Base-by-base conservation (phyloP, 371 early-diverging fungal species). In the Amoeboaphelidium occidentale region DNA sequence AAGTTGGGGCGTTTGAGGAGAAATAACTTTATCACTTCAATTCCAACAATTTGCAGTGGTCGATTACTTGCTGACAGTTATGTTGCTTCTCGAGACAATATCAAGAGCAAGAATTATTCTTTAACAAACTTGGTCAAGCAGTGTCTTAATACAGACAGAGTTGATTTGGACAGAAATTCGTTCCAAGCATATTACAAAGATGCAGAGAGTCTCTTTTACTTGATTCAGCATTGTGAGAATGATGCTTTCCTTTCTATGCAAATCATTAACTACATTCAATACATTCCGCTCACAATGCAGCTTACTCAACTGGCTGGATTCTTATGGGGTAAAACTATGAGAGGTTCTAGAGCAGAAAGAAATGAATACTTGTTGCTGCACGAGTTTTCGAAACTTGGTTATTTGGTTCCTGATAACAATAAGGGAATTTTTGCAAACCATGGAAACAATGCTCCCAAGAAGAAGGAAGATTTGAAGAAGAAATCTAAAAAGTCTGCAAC, bases 281-380 rank as follows among this genome's bases (percentile, higher is more conserved):
- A 84, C 2, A 56, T 97, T 21, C 90, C 90, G n/a, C 64, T 97
- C 45, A 88, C 91, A n/a, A 76, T 74, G 58, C 94, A 96, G 59
- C 62, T 97, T 52, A 92, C 97, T 0, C 73, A 72, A 17, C 59
- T 93, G 45, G 90, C 94, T 10, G 97, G 97, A 2, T 96, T 93
- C 60, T 53, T 93, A 46, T 94, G 93, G 96, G 73, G 59, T 22
- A 70, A 82, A 56, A 88, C 96, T 0, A 53, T 71, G 22, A 68
- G 91, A 66, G 94, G 96, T 28, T 84, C 79, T n/a, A 68, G 97
- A 32, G 90, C 98, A 10, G 98, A 98, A 55, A 74, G 99, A 46
- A 99, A 97, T 58, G 99, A 99, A 63, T 94, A 75, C 52, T 73
- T 98, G 10, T 62, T 99, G 24, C 64, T 99, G 25, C 99, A 99